A percentile compares a stretch with the other conserved stretches of the same genome.
phyloP scores from a whole-genome alignment of 495 filamentous ascomycete genomes.

The Penicillium crystallinum region DNA sequence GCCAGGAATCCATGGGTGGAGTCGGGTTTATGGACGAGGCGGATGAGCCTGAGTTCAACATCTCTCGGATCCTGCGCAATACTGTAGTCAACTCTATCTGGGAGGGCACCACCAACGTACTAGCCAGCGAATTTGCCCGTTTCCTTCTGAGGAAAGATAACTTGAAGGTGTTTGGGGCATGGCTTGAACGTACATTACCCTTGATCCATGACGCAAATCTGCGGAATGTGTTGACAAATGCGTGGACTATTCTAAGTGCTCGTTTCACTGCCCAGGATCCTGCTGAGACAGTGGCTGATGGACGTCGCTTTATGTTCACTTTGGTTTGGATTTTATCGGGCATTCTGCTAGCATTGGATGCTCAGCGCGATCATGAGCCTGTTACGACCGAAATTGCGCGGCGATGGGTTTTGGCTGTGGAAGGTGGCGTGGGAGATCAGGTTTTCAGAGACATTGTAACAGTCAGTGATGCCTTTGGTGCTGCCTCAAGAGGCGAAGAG shows the following conservation, averaged over 20 bases:
- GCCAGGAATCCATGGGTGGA: constrained; percentile 69
- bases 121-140: constrained; percentile 56
- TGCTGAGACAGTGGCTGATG: constrained; percentile 24
- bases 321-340: constrained; percentile 31
- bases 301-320: constrained; percentile 31
- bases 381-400: constrained; percentile 28
- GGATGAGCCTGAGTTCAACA: constrained; percentile 51
- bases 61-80: constrained; percentile 61
- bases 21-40: constrained; percentile 63
- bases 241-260: constrained; percentile 14
- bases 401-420: constrained; percentile 30
- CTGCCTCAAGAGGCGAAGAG: constrained; percentile 7
- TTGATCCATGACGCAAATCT: constrained; percentile 11
- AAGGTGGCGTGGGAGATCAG: constrained; percentile 30
- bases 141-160: constrained; percentile 47
- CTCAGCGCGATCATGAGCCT: constrained; percentile 26
- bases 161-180: constrained; percentile 31
- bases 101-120: constrained; percentile 72
- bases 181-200: constrained; percentile 36
- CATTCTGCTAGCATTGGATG: constrained; percentile 27
- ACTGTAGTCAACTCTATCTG: constrained; percentile 62
- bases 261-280: constrained; percentile 13
- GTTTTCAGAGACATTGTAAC: constrained; percentile 26
- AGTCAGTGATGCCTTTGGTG: neutral
- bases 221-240: constrained; percentile 10